Conservation (phyloP, 805 yeast genomes). For the Tetrapisispora iriomotensis region DNA sequence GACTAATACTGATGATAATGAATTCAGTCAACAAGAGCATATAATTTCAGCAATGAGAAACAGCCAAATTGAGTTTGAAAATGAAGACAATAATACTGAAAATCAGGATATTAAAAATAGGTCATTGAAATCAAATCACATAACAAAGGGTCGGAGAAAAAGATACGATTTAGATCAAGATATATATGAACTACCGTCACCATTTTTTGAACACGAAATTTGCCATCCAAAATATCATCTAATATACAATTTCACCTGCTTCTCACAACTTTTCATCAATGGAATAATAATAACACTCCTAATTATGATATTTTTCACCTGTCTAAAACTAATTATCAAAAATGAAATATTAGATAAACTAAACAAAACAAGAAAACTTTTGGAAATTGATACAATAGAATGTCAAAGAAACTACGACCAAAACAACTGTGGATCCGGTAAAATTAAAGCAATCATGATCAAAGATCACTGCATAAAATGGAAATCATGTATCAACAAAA, state of each 20-base stretch:
- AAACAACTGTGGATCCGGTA: conserved; percentile 49
- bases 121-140: neutral
- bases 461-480: conserved; percentile 49
- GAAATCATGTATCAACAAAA: conserved; percentile 57
- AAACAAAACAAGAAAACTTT: conserved; percentile 26
- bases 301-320: neutral
- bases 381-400: conserved; percentile 41
- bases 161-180: conserved; percentile 1
- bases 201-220: neutral
- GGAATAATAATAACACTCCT: neutral
- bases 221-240: conserved; percentile 2
- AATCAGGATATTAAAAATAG: too few species aligned
- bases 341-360: neutral
- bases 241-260: neutral
- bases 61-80: too few species aligned
- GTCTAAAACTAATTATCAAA: neutral
- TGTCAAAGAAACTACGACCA: conserved; percentile 44
- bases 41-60: too few species aligned
- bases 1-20: too few species aligned
- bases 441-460: conserved; percentile 45
- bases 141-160: neutral
- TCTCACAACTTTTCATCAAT: conserved; percentile 1
- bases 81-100: too few species aligned
- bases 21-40: too few species aligned
- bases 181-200: neutral